These are phyloP conservation scores for Juglanconis oblonga DNA, from an alignment of 2,329 filamentous ascomycete genomes.

Conservation along the genomic window DNA sequence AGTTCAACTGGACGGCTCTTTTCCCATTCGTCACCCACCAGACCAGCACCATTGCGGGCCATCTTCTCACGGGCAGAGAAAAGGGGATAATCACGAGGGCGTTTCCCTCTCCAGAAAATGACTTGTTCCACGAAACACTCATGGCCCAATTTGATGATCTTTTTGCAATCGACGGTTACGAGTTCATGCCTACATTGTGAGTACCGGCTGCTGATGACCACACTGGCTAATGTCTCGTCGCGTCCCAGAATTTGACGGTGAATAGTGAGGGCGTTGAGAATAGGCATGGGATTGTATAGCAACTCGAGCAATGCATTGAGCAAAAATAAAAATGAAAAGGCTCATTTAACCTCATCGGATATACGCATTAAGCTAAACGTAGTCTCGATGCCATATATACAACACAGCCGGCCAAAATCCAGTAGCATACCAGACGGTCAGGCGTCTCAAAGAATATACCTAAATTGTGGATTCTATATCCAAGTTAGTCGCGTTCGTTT, in stretches of 20 bases:
- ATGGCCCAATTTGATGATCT: background rate
- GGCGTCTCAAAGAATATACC: background rate
- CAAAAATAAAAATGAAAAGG: too few relatives aligned
- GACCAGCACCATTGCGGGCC: conserved; percentile 28
- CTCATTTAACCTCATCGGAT: too few relatives aligned
- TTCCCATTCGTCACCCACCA: conserved; percentile 33
- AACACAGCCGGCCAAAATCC: too few relatives aligned
- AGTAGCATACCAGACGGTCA: too few relatives aligned
- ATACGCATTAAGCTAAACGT: too few relatives aligned
- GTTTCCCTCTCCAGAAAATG: background rate
- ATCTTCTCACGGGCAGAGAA: conserved; percentile 23
- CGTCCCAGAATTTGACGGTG: too few relatives aligned
- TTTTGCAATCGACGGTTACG: background rate
- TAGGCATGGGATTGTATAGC: too few relatives aligned
- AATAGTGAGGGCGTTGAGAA: too few relatives aligned
- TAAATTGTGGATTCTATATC: conserved; percentile 8
- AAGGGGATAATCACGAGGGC: conserved; percentile 18
- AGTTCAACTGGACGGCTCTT: conserved; percentile 31
- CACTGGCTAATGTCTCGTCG: too few relatives aligned
- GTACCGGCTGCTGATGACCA: too few relatives aligned
- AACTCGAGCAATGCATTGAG: too few relatives aligned
- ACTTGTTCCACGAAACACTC: background rate
- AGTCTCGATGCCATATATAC: too few relatives aligned
- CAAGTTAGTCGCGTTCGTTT: background rate
- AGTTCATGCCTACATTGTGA: background rate